Evolutionary conservation across 2,329 filamentous ascomycete genomes (phyloP).

Genomic region (Calonectria montana): DNA sequence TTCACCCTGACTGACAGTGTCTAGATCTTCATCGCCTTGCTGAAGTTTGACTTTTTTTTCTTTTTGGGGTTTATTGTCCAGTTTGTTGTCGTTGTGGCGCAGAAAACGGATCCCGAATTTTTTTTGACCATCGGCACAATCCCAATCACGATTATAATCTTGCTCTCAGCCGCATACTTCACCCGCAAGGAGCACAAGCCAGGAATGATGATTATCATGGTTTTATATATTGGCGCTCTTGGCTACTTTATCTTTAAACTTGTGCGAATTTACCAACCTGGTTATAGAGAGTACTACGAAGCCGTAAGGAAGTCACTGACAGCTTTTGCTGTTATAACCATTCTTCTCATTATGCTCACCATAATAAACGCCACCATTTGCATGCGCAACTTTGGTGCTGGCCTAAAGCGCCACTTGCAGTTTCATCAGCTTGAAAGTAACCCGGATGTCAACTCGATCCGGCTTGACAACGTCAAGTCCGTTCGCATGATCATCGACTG

Average conservation of each 20-base stretch:
- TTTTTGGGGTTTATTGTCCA: slow-evolving; percentile 99
- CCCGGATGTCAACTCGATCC: slow-evolving; percentile 66
- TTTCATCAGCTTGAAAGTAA: slow-evolving; percentile 61
- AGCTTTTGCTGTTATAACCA: slow-evolving; percentile 93
- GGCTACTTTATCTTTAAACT: slow-evolving; percentile 99
- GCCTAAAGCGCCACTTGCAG: slow-evolving; percentile 87
- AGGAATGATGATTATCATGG: slow-evolving; percentile 83
- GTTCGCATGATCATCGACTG: slow-evolving; percentile 73
- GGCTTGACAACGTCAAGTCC: slow-evolving; percentile 67
- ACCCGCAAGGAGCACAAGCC: slow-evolving; percentile 85
- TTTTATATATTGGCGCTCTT: slow-evolving; percentile 88
- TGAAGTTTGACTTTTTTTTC: slow-evolving; percentile 99
- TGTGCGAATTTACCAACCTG: slow-evolving; percentile 87
- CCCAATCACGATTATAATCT: slow-evolving; percentile 88
- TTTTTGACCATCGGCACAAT: slow-evolving; percentile 89
- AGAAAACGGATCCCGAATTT: slow-evolving; percentile 78
- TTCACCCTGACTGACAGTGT: background rate
- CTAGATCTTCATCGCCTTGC: slow-evolving; percentile 94
- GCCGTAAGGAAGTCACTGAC: slow-evolving; percentile 89
- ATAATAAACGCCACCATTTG: slow-evolving; percentile 89
- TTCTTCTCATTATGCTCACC: slow-evolving; percentile 87
- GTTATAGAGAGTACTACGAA: slow-evolving; percentile 70
- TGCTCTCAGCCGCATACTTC: slow-evolving; percentile 86
- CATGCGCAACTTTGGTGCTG: slow-evolving; percentile 89
- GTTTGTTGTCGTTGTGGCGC: slow-evolving; percentile 91